Evolutionary conservation across 2,329 filamentous ascomycete species (phyloP).

Genomic region (Lachnellula arida): DNA sequence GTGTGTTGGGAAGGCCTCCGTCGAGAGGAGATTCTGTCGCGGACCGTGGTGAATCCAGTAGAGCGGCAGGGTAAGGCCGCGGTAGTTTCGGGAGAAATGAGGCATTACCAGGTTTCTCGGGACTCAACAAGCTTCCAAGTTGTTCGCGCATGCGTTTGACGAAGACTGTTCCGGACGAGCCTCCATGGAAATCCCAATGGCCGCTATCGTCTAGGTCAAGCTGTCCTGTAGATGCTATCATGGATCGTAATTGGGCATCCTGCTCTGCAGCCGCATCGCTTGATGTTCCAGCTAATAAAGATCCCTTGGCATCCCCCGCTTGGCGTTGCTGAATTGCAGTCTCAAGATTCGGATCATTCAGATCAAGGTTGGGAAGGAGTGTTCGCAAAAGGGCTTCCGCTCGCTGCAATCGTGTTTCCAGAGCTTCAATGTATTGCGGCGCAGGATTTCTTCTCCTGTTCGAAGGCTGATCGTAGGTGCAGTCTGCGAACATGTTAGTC

Average conservation of each 20-base stretch:
- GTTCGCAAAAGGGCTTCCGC: conserved; percentile 62
- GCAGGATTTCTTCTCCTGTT: conserved; percentile 68
- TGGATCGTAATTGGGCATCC: conserved; percentile 78
- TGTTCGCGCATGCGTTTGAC: conserved; percentile 82
- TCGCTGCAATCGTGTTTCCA: conserved; percentile 63
- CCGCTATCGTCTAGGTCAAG: conserved; percentile 88
- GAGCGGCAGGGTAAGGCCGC: conserved; percentile 54
- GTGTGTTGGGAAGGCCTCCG: conserved; percentile 30
- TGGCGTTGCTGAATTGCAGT: conserved; percentile 53
- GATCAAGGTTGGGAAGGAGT: conserved; percentile 60
- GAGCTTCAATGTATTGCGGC: conserved; percentile 68
- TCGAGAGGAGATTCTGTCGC: conserved; percentile 30
- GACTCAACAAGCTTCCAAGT: conserved; percentile 71
- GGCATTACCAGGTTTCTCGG: conserved; percentile 46
- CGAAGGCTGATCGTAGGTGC: conserved; percentile 74
- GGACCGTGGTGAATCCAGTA: conserved; percentile 30
- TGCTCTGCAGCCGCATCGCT: conserved; percentile 37
- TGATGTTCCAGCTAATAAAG: conserved; percentile 32
- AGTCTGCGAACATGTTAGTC: conserved; percentile 45
- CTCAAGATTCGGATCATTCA: conserved; percentile 81
- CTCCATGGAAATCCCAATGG: conserved; percentile 92
- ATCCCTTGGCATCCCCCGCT: conserved; percentile 42
- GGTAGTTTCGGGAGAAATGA: conserved; percentile 53
- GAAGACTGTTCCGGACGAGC: conserved; percentile 88
- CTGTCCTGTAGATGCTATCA: conserved; percentile 90